Evolutionary conservation across 768 basidiomycete species (phyloP).

Genomic region (Boletus bicolor): DNA sequence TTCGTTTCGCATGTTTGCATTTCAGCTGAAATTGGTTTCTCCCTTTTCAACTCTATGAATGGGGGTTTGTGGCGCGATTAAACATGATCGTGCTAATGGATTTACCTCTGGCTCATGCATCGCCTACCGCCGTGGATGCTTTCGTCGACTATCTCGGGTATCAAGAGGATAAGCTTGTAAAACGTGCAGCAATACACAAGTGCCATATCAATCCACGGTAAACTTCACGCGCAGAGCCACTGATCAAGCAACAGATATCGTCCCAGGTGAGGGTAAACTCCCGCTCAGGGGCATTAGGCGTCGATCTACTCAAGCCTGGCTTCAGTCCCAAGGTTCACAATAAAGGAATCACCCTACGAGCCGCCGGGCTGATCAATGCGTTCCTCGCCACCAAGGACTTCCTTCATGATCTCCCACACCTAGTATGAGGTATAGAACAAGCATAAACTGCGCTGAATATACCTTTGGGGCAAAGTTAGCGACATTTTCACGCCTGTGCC

Average conservation of each 20-base stretch:
- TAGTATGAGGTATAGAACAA: not conserved
- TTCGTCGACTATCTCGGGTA: not conserved
- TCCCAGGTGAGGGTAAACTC: not conserved
- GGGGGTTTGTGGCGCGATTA: not conserved
- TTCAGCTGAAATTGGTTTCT: not conserved
- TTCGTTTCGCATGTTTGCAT: not conserved
- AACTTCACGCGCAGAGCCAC: not conserved
- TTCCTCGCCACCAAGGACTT: not conserved
- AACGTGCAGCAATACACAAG: not conserved
- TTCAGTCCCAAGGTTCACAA: not conserved
- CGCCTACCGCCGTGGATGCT: not conserved
- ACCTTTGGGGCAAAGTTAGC: constrained; percentile 52
- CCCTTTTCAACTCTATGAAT: not conserved
- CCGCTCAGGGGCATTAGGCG: too few relatives aligned
- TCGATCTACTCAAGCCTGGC: not conserved
- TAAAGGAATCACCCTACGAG: not conserved
- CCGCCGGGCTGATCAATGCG: not conserved
- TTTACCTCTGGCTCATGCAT: not conserved
- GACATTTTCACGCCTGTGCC: constrained; percentile 40
- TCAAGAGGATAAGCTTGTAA: too few relatives aligned
- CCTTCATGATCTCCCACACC: not conserved
- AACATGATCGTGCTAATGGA: not conserved
- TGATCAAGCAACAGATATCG: not conserved
- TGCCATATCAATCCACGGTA: not conserved
- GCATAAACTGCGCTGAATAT: not conserved